Percentiles rank a stretch among this genome's conserved stretches.
These are phyloP conservation scores for Friedmanniomyces endolithicus DNA, from an alignment of 495 filamentous ascomycete genomes.

Conservation along the genomic window DNA sequence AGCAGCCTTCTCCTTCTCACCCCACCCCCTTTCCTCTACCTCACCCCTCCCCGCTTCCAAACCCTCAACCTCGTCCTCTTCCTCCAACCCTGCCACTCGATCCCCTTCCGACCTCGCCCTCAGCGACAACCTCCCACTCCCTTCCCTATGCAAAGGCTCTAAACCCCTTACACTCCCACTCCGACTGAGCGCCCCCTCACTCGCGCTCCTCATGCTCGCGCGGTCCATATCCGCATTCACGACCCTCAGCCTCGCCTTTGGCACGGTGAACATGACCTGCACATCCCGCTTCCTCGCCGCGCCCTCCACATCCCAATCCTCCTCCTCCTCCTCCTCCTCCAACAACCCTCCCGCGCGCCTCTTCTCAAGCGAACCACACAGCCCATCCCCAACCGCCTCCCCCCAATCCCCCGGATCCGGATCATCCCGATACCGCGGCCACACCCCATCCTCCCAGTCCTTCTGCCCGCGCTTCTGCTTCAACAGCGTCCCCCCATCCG, in stretches of 20 bases:
- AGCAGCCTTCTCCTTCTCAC: constrained; percentile 1
- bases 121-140: neutral
- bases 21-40: neutral
- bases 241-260: constrained; percentile 68
- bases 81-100: neutral
- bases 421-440: constrained; percentile 19
- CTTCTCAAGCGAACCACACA: constrained; percentile 2
- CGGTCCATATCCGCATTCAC: constrained; percentile 55
- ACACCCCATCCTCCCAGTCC: constrained; percentile 25
- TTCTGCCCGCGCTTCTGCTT: constrained; percentile 40
- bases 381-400: constrained; percentile 3
- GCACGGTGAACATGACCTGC: constrained; percentile 90
- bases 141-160: neutral
- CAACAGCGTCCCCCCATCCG: constrained; percentile 48
- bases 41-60: neutral
- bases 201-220: constrained; percentile 33
- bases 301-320: constrained; percentile 83
- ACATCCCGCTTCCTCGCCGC: constrained; percentile 69
- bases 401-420: constrained; percentile 20
- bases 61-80: neutral
- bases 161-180: constrained; percentile 14
- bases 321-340: constrained; percentile 33
- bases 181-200: constrained; percentile 24
- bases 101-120: constrained; percentile 1
- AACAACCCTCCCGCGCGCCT: no score